Evolutionary conservation across 495 filamentous ascomycete species (phyloP), one percentile per base, ranked within the genome.

Genomic region (Tetracladium setigerum): DNA sequence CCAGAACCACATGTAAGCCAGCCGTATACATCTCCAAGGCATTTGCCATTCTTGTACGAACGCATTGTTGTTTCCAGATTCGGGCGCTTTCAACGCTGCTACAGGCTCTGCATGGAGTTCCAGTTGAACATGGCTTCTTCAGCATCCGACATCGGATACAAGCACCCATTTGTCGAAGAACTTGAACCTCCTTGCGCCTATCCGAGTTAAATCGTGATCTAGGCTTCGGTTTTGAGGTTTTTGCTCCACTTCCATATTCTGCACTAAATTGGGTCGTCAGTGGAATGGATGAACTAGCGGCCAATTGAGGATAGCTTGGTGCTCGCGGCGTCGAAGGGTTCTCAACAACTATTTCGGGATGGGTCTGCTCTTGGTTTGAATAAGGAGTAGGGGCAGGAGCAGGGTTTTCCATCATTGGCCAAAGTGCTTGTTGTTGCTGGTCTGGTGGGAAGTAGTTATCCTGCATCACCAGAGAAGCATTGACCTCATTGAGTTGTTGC

Each of bases 111-210:
- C 88, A 95, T 4, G 88, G 88, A n/a, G 70, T 82, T 22, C 84
- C 86, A 12, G 78, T 78, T 4, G 86, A 90, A 57, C 88, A 95
- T 1, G 84, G 83, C 65, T 95, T 95, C 58, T 88, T 84, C 10
- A 95, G 68, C 69, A 95, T 89, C 2, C 86, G 77, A 65, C 88
- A 95, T 38, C 88, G 78, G 44, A 90, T 87, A 56, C 88, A 95
- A 12, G 88, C 88, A 16, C 88, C 88, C 19, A 78, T 73, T 56
- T 87, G 87, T 19, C 88, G 76, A 24, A 92, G 79, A 55, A 83
- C 81, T 56, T 88, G 83, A 3, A 95, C 86, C 60, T 95, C 83
- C 56, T 81, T 81, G 40, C 88, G 76, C 44, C 88, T 67, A 3
- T 66, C 67, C 6, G 80, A 72, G 34, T 78, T 74, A 58, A 92